A percentile compares a stretch with the other conserved stretches of the same genome.
phyloP scores from a whole-genome alignment of 495 filamentous ascomycete species.

The Acidiella bohemica region DNA sequence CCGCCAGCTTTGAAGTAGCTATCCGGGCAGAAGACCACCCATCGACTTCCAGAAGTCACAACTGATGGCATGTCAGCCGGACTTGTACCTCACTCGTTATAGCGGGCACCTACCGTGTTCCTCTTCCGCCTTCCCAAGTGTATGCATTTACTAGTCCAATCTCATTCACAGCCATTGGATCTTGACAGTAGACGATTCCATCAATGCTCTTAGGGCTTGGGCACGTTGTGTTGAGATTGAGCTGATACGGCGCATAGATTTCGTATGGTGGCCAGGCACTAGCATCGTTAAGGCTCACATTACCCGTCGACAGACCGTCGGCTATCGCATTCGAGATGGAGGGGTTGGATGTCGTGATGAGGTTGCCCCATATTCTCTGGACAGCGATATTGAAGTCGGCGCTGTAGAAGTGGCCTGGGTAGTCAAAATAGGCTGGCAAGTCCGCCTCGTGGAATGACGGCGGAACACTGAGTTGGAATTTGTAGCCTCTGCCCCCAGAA shows the following conservation, averaged over 20 bases:
- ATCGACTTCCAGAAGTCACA: slow-evolving; percentile 20
- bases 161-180: slow-evolving; percentile 6
- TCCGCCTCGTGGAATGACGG: slow-evolving; percentile 46
- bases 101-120: too few species aligned
- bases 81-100: too few species aligned
- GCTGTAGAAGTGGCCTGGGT: slow-evolving; percentile 21
- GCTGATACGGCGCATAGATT: slow-evolving; percentile 24
- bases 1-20: too few species aligned
- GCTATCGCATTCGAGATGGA: slow-evolving; percentile 35
- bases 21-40: slow-evolving; percentile 17
- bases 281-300: slow-evolving; percentile 5
- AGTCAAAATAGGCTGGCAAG: slow-evolving; percentile 36
- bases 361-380: slow-evolving; percentile 37
- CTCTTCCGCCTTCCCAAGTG: slow-evolving; percentile 21
- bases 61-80: too few species aligned
- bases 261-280: slow-evolving; percentile 28
- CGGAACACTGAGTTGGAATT: slow-evolving; percentile 48
- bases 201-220: slow-evolving; percentile 9
- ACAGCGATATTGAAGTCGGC: slow-evolving; percentile 26
- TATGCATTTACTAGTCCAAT: slow-evolving; percentile 17
- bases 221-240: slow-evolving; percentile 45
- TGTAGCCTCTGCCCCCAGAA: slow-evolving; percentile 30
- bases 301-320: slow-evolving; percentile 8
- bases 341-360: slow-evolving; percentile 40
- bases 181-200: slow-evolving; percentile 11